phyloP scores from a whole-genome alignment of 2,329 filamentous ascomycete species.

The Hawksworthiomyces lignivorus region DNA sequence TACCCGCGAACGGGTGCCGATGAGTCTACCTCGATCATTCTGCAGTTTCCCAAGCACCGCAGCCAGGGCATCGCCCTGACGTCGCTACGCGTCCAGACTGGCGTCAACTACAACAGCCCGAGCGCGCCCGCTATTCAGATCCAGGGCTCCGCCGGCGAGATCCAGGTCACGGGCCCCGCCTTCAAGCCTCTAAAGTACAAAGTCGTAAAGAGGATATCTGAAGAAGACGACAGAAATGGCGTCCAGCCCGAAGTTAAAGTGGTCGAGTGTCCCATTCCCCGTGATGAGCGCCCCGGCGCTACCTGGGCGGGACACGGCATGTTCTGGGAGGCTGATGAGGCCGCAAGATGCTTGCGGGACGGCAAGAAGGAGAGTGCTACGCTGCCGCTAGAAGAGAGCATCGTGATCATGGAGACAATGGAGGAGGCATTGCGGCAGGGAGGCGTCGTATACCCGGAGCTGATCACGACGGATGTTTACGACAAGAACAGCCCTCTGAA shows the following conservation, averaged over 20 bases:
- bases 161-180: conserved; percentile 66
- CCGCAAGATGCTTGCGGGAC: conserved; percentile 50
- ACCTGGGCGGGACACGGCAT: conserved; percentile 64
- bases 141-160: conserved; percentile 73
- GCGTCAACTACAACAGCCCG: conserved; percentile 54
- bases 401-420: conserved; percentile 75
- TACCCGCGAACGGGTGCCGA: conserved; percentile 66
- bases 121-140: conserved; percentile 65
- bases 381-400: conserved; percentile 66
- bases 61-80: conserved; percentile 67
- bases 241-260: conserved; percentile 25
- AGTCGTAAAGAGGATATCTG: conserved; percentile 48
- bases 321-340: conserved; percentile 52
- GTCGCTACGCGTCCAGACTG: conserved; percentile 50
- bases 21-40: conserved; percentile 68
- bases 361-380: conserved; percentile 67
- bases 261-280: conserved; percentile 46
- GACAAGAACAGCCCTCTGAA: conserved; percentile 56
- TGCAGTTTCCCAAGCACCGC: conserved; percentile 62
- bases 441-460: conserved; percentile 44
- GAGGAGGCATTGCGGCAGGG: conserved; percentile 47
- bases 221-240: conserved; percentile 19
- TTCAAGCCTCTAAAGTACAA: conserved; percentile 61
- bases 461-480: conserved; percentile 50
- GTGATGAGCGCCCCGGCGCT: conserved; percentile 32